phyloP scores from a whole-genome alignment of 345 rosid genomes.

The Durio zibethinus region DNA sequence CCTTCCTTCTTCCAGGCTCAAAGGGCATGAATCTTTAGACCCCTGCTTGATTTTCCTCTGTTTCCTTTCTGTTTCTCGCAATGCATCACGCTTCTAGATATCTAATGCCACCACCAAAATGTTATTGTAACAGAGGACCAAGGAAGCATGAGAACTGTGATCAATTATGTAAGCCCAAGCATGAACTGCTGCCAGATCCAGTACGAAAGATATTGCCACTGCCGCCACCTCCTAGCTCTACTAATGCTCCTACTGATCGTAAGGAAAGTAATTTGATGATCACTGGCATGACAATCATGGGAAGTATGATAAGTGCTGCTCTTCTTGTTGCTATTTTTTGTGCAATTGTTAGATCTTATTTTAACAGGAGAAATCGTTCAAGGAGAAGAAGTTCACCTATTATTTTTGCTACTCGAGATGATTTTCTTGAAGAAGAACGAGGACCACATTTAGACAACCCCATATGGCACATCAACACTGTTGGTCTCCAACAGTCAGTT shows the following conservation, averaged over 20 bases:
- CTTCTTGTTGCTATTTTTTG: background rate
- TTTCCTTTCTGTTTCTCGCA: background rate
- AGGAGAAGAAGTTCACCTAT: slow-evolving; percentile 20
- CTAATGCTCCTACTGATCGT: background rate
- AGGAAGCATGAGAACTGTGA: no score
- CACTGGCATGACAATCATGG: background rate
- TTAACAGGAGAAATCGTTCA: slow-evolving; percentile 21
- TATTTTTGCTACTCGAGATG: slow-evolving; percentile 27
- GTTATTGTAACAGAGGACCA: no score
- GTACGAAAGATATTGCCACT: no score
- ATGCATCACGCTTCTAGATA: background rate
- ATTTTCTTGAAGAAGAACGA: slow-evolving; percentile 35
- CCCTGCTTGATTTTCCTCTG: background rate
- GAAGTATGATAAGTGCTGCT: background rate
- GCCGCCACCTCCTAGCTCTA: background rate
- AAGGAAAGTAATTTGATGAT: background rate
- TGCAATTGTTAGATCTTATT: background rate
- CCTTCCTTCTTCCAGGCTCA: background rate
- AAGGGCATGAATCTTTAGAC: background rate
- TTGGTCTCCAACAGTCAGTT: slow-evolving; percentile 55
- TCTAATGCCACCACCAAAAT: no score
- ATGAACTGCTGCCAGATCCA: no score
- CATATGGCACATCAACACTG: slow-evolving; percentile 58
- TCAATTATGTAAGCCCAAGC: no score
- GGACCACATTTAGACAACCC: slow-evolving; percentile 36